phyloP scores from a whole-genome alignment of 2,329 filamentous ascomycete genomes.

The Cyphellophora europaea region DNA sequence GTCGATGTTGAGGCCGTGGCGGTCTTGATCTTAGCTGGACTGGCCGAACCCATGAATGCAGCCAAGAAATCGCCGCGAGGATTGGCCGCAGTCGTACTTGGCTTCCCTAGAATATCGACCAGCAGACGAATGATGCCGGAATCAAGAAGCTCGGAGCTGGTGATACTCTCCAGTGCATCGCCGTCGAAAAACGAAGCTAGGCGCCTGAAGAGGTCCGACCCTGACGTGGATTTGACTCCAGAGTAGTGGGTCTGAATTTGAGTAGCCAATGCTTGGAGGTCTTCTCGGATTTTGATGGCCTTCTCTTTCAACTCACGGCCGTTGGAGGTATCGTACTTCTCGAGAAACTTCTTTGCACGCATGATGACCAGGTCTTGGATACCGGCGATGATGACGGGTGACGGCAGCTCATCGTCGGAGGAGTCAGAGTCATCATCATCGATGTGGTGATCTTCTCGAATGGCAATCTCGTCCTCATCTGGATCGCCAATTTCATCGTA shows the following conservation, averaged over 20 bases:
- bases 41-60: conserved; percentile 75
- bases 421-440: conserved; percentile 59
- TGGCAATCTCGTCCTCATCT: conserved; percentile 42
- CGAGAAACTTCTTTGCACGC: conserved; percentile 73
- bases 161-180: conserved; percentile 84
- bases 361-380: conserved; percentile 65
- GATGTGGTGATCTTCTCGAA: conserved; percentile 43
- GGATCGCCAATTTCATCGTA: conserved; percentile 36
- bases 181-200: conserved; percentile 80
- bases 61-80: conserved; percentile 80
- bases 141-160: conserved; percentile 84
- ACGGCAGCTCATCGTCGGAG: conserved; percentile 31
- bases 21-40: conserved; percentile 49
- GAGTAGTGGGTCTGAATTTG: conserved; percentile 67
- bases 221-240: conserved; percentile 32
- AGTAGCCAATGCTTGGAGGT: conserved; percentile 60
- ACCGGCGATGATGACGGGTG: conserved; percentile 32
- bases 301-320: conserved; percentile 68
- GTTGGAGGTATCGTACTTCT: conserved; percentile 69
- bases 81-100: conserved; percentile 21
- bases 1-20: conserved; percentile 57
- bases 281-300: conserved; percentile 64
- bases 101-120: conserved; percentile 60
- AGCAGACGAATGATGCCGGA: conserved; percentile 82
- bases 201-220: conserved; percentile 59